A percentile compares a stretch with the other conserved stretches of the same genome.
phyloP scores from a whole-genome alignment of 1,139 yeast genomes.

The Kluyveromyces marxianus region DNA sequence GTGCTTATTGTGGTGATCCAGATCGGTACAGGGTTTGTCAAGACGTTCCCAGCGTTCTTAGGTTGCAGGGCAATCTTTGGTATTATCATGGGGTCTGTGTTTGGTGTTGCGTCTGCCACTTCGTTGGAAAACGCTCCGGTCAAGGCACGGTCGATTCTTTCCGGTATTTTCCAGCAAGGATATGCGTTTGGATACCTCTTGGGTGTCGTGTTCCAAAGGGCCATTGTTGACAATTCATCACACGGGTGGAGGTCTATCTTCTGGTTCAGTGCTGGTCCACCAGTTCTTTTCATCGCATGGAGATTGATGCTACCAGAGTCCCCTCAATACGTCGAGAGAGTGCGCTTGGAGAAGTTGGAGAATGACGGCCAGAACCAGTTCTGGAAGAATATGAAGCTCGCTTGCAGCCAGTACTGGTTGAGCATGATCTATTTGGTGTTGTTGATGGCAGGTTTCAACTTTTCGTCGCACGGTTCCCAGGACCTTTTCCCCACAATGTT shows the following conservation, averaged over 20 bases:
- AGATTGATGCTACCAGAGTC: constrained; percentile 55
- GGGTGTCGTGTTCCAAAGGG: constrained; percentile 58
- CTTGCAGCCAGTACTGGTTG: constrained; percentile 37
- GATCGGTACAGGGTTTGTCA: constrained; percentile 65
- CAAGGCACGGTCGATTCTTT: constrained; percentile 53
- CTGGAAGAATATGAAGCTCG: constrained; percentile 19
- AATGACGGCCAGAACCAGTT: constrained; percentile 17
- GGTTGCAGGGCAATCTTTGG: constrained; percentile 69
- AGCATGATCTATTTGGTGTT: constrained; percentile 44
- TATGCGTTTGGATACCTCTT: constrained; percentile 64
- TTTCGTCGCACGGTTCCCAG: constrained; percentile 68
- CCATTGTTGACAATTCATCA: constrained; percentile 43
- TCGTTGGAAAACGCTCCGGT: constrained; percentile 64
- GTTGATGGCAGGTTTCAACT: constrained; percentile 59
- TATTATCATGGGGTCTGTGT: constrained; percentile 63
- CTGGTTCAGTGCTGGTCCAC: constrained; percentile 75
- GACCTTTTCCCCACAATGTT: constrained; percentile 65
- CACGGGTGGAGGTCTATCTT: constrained; percentile 70
- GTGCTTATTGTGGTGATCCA: constrained; percentile 50
- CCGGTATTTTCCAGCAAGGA: constrained; percentile 67
- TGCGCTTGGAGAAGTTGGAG: constrained; percentile 29
- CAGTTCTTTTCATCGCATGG: constrained; percentile 48
- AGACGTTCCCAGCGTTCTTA: constrained; percentile 54
- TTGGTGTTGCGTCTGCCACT: constrained; percentile 60
- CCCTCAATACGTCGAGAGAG: constrained; percentile 39